phyloP scores from a whole-genome alignment of 305 asterid species.

The Fraxinus latifolia region DNA sequence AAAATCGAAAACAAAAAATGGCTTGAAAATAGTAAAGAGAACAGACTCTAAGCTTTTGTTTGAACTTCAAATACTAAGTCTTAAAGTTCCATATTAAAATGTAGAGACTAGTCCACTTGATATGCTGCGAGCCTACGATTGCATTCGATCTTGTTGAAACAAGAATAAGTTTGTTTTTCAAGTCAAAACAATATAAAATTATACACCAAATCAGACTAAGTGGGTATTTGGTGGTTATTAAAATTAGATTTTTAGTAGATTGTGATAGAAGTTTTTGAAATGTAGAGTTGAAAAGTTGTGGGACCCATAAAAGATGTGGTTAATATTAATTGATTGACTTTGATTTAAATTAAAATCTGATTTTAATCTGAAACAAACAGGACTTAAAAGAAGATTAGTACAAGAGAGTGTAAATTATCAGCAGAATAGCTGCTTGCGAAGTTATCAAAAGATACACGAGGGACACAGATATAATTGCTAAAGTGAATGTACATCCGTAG shows the following conservation, averaged over 20 bases:
- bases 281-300: no score
- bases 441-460: not conserved
- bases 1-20: no score
- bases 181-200: not conserved
- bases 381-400: not conserved
- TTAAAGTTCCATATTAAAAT: not conserved
- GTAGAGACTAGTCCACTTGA: not conserved
- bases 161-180: not conserved
- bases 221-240: no score
- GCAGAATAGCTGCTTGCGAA: not conserved
- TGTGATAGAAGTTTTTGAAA: no score
- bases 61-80: not conserved
- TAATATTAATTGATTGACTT: no score
- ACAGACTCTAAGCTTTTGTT: not conserved
- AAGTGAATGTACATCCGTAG: not conserved
- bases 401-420: not conserved
- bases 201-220: not conserved
- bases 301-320: no score
- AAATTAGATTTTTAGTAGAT: no score
- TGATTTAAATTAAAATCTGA: no score
- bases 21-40: no score
- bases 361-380: no score
- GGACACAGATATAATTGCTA: not conserved
- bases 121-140: not conserved
- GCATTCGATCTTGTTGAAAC: not conserved